Conservation (phyloP, 495 filamentous ascomycete species). For the Glarea lozoyensis region DNA sequence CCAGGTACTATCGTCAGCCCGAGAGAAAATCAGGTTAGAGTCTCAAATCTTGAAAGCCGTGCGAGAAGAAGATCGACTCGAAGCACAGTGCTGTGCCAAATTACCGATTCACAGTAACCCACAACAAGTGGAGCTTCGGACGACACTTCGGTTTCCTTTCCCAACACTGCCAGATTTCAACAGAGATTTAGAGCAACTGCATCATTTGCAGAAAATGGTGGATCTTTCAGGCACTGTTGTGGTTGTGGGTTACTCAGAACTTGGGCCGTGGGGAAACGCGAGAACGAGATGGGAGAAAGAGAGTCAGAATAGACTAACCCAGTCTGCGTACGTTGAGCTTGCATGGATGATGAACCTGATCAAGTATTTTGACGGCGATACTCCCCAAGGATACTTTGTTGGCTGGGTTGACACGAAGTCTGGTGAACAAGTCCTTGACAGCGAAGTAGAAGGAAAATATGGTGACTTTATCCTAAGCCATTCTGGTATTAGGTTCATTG, state of each 20-base stretch:
- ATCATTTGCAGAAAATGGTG: constrained; percentile 88
- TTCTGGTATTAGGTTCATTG: constrained; percentile 90
- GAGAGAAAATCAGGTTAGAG: constrained; percentile 80
- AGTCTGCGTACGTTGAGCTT: constrained; percentile 99
- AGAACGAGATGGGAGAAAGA: constrained; percentile 99
- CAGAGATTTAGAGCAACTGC: constrained; percentile 74
- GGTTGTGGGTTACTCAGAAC: constrained; percentile 87
- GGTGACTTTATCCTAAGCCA: constrained; percentile 92
- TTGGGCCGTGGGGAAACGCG: constrained; percentile 95
- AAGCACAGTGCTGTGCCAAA: constrained; percentile 84
- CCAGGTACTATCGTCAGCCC: constrained; percentile 72
- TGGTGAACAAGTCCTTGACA: constrained; percentile 87
- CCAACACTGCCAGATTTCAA: constrained; percentile 82
- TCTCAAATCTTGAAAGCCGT: constrained; percentile 86
- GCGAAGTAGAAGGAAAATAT: constrained; percentile 89
- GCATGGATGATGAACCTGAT: constrained; percentile 99
- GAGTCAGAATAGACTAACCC: constrained; percentile 84
- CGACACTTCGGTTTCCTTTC: too few species aligned
- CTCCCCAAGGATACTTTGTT: constrained; percentile 87
- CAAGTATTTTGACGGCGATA: constrained; percentile 87
- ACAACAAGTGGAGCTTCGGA: constrained; percentile 66
- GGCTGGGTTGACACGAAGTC: constrained; percentile 95
- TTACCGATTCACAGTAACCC: constrained; percentile 77
- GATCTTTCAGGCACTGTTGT: constrained; percentile 94
- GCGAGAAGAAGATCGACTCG: constrained; percentile 83